Evolutionary conservation across 1,284 basidiomycete genomes (phyloP).

Genomic region (Caloboletus firmus): DNA sequence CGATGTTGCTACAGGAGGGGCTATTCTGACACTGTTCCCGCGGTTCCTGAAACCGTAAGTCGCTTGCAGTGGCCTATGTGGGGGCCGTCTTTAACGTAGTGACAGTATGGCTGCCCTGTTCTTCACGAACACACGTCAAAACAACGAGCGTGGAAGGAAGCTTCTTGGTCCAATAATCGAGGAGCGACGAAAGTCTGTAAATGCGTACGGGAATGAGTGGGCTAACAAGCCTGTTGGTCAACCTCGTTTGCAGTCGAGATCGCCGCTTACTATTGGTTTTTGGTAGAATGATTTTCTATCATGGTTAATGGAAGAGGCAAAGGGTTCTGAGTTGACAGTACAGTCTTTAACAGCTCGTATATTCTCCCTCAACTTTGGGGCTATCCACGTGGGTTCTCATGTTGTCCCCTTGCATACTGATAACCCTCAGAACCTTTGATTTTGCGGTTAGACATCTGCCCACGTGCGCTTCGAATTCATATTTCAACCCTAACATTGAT

Average conservation of each 20-base stretch:
- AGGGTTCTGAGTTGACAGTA: conserved; percentile 11
- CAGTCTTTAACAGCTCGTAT: conserved; percentile 35
- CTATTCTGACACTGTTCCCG: conserved; percentile 39
- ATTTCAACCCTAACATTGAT: background rate
- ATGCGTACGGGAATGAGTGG: conserved; percentile 29
- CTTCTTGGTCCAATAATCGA: conserved; percentile 39
- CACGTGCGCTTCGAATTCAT: conserved; percentile 7
- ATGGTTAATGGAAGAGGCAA: background rate
- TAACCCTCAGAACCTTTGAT: background rate
- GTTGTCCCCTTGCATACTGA: background rate
- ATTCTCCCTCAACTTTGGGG: conserved; percentile 40
- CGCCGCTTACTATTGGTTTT: background rate
- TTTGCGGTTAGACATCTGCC: conserved; percentile 12
- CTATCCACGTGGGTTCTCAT: conserved; percentile 34
- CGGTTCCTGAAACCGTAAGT: conserved; percentile 41
- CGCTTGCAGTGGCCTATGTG: too few species aligned
- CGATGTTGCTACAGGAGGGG: conserved; percentile 30
- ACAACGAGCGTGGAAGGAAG: conserved; percentile 15
- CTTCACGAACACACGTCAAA: background rate
- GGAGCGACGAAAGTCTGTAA: conserved; percentile 35
- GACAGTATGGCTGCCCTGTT: conserved; percentile 1
- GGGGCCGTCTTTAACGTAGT: too few species aligned
- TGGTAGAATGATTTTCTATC: background rate
- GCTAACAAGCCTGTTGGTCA: background rate
- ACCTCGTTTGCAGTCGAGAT: background rate